A percentile compares a stretch with the other conserved stretches of the same genome.
These are phyloP conservation scores for Neckera pumila DNA, from an alignment of 225 moss, liverwort and hornwort species.

Conservation along the genomic window DNA sequence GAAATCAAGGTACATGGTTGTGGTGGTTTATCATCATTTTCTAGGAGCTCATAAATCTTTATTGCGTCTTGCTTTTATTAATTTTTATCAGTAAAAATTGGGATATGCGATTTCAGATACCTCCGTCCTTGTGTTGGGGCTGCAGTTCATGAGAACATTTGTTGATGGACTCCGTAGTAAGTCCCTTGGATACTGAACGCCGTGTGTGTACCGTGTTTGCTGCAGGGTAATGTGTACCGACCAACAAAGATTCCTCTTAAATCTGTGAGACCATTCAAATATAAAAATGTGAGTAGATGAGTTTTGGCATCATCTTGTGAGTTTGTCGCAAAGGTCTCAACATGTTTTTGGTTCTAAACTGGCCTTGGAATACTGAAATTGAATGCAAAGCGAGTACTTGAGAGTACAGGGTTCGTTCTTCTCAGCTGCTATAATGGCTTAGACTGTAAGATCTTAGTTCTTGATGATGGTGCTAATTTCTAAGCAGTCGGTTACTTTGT, in stretches of 20 bases:
- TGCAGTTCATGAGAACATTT: neutral
- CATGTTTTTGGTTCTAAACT: neutral
- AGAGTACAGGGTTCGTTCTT: neutral
- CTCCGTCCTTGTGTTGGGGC: neutral
- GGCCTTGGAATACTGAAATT: neutral
- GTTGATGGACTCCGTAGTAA: neutral
- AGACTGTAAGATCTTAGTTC: neutral
- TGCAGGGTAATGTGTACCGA: slow-evolving; percentile 84
- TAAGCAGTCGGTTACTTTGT: neutral
- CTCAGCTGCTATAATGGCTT: neutral
- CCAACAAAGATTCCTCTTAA: slow-evolving; percentile 85
- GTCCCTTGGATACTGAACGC: neutral
- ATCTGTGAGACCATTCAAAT: slow-evolving; percentile 89
- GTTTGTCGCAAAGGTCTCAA: neutral
- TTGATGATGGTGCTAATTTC: neutral
- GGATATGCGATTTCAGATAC: neutral
- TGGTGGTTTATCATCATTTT: neutral
- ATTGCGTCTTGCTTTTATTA: neutral
- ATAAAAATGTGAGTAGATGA: slow-evolving; percentile 62
- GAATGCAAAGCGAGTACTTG: neutral
- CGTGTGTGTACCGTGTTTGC: neutral
- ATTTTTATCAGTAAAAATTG: neutral
- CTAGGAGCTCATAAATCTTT: neutral
- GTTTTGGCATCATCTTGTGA: neutral
- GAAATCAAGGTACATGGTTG: slow-evolving; percentile 73